phyloP scores from a whole-genome alignment of 352 stramenopile genomes.

The Albugo laibachii region DNA sequence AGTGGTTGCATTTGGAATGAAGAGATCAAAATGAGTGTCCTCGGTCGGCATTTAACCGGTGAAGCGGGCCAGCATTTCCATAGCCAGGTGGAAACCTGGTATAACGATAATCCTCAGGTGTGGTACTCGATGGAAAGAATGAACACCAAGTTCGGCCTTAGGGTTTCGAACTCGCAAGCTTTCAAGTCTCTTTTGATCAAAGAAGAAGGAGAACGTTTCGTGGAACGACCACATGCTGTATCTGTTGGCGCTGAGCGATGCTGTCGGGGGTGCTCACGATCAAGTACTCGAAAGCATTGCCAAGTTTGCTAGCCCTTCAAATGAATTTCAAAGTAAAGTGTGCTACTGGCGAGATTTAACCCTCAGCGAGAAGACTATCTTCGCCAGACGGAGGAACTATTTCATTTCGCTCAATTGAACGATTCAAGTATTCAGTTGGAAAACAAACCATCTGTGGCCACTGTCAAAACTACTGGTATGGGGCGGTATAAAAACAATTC shows the following conservation, averaged over 20 bases:
- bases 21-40: not conserved
- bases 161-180: not conserved
- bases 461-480: too few relatives aligned
- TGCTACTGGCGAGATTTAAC: conserved; percentile 3
- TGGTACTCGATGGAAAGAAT: not conserved
- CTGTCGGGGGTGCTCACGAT: not conserved
- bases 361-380: not conserved
- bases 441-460: not conserved
- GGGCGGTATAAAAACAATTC: too few relatives aligned
- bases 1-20: not conserved
- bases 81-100: not conserved
- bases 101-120: not conserved
- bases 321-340: conserved; percentile 1
- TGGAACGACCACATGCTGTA: not conserved
- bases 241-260: not conserved
- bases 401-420: conserved; percentile 1
- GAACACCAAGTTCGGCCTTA: not conserved
- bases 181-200: not conserved
- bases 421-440: not conserved
- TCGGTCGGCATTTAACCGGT: not conserved
- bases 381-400: not conserved
- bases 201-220: not conserved
- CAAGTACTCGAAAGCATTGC: not conserved
- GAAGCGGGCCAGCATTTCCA: not conserved
- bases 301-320: conserved; percentile 3